Evolutionary conservation across 257 asterid species (phyloP).

Genomic region (Scutellaria galericulata): DNA sequence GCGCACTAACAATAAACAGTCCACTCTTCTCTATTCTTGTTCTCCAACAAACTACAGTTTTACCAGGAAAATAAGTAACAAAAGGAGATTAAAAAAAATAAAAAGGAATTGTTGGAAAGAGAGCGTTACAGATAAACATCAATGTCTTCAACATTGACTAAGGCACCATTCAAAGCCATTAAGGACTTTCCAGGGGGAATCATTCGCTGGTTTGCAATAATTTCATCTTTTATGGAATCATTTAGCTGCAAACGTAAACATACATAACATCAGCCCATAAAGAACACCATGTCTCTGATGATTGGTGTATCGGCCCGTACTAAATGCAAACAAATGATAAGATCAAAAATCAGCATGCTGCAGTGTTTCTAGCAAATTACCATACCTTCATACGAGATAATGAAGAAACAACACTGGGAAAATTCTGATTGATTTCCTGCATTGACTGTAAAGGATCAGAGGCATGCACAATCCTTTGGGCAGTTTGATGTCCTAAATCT

Average conservation of each 20-base stretch:
- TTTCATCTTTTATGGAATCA: conserved; percentile 94
- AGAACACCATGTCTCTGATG: conserved; percentile 20
- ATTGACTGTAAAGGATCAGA: conserved; percentile 94
- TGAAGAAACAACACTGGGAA: conserved; percentile 93
- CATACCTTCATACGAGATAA: conserved; percentile 93
- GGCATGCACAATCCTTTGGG: conserved; percentile 95
- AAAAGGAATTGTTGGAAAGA: conserved; percentile 33
- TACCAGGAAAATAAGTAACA: conserved; percentile 10
- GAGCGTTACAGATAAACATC: conserved; percentile 91
- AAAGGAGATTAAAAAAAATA: neutral
- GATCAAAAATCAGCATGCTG: conserved; percentile 26
- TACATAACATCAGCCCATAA: conserved; percentile 41
- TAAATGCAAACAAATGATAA: conserved; percentile 22
- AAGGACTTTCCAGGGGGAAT: conserved; percentile 98
- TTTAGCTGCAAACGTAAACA: conserved; percentile 69
- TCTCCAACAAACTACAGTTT: conserved; percentile 17
- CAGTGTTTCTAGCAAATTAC: conserved; percentile 33
- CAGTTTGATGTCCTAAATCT: conserved; percentile 99
- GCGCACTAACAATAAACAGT: neutral
- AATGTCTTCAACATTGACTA: conserved; percentile 86
- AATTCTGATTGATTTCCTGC: conserved; percentile 96
- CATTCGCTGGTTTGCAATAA: conserved; percentile 90
- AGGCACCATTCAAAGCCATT: conserved; percentile 98
- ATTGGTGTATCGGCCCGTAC: conserved; percentile 27
- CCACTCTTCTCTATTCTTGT: conserved; percentile 1